Evolutionary conservation across 148 eudicot genomes (phyloP).

Genomic region (Chenopodium album): DNA sequence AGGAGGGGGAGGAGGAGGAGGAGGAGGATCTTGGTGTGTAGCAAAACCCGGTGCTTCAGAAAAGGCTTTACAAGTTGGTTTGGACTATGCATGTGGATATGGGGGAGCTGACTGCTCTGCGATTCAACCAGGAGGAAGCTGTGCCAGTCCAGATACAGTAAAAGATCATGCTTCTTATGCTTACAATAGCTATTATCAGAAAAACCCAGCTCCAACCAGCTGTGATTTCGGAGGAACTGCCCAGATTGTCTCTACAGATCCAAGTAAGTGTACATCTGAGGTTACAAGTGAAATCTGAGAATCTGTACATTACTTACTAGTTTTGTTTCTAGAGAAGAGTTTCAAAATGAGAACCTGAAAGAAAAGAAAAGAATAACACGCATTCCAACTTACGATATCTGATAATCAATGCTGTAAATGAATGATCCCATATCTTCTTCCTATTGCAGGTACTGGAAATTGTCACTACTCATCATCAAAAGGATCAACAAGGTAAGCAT

Average conservation of each 20-base stretch:
- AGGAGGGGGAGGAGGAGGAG: constrained; percentile 13
- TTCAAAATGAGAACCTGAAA: neutral
- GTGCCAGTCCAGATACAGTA: constrained; percentile 66
- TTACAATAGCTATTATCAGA: constrained; percentile 86
- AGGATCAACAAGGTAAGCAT: constrained; percentile 42
- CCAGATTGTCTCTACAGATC: constrained; percentile 64
- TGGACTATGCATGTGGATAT: constrained; percentile 95
- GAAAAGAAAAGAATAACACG: neutral
- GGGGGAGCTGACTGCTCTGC: constrained; percentile 94
- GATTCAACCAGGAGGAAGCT: constrained; percentile 67
- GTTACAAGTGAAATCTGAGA: neutral
- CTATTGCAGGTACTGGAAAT: constrained; percentile 70
- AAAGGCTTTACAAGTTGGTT: constrained; percentile 82
- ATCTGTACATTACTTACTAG: neutral
- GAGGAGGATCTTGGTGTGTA: constrained; percentile 86
- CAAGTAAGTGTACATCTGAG: constrained; percentile 55
- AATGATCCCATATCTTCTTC: neutral
- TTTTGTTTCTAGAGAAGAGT: neutral
- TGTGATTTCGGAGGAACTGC: constrained; percentile 92
- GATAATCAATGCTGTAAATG: too few relatives aligned
- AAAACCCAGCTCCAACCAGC: constrained; percentile 87
- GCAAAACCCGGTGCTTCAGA: constrained; percentile 71
- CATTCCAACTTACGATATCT: neutral
- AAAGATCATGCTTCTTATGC: constrained; percentile 90
- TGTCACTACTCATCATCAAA: constrained; percentile 56